A percentile compares a stretch with the other conserved stretches of the same genome.
phyloP scores from a whole-genome alignment of 148 eudicot species.

The Arctostaphylos glauca region DNA sequence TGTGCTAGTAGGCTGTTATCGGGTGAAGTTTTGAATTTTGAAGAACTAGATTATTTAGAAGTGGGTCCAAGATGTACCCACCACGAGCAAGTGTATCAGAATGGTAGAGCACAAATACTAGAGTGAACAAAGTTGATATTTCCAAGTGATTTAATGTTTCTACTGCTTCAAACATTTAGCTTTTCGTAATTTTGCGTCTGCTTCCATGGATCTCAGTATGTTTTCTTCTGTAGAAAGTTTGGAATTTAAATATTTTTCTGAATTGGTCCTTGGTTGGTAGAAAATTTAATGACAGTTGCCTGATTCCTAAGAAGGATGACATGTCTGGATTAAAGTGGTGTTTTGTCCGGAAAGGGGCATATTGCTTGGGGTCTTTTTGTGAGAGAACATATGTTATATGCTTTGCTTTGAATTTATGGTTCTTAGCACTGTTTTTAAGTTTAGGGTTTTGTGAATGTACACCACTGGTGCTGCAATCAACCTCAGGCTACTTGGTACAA shows the following conservation, averaged over 20 bases:
- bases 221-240: background rate
- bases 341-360: background rate
- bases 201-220: background rate
- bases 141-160: background rate
- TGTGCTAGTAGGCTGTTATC: background rate
- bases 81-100: background rate
- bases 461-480: background rate
- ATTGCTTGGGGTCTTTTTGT: background rate
- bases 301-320: background rate
- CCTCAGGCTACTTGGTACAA: background rate
- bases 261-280: conserved; percentile 6
- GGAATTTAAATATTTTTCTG: background rate
- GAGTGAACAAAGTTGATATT: background rate
- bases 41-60: background rate
- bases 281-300: background rate
- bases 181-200: background rate
- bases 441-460: background rate
- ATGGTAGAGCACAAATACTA: background rate
- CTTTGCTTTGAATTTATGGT: background rate
- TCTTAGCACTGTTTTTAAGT: background rate
- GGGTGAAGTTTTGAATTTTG: background rate
- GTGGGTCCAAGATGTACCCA: background rate
- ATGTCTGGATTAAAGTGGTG: background rate
- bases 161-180: background rate
- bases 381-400: background rate